These are phyloP conservation scores for Moesziomyces sp. DNA, from an alignment of 1,284 basidiomycete genomes.

Conservation along the genomic window DNA sequence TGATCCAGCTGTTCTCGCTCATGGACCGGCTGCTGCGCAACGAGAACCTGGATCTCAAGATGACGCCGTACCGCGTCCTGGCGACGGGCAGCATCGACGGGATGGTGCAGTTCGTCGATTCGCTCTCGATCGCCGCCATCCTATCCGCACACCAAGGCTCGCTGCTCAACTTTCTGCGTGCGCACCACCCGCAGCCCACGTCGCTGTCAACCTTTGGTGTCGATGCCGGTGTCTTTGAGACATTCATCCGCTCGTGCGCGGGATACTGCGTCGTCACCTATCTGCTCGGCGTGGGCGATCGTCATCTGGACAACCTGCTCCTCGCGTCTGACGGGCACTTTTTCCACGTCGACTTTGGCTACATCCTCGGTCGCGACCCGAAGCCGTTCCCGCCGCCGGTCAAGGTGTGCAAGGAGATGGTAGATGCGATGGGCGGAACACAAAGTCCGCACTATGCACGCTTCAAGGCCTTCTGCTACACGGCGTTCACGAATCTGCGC, in stretches of 20 bases:
- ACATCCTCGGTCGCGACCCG: conserved; percentile 96
- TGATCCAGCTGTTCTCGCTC: conserved; percentile 94
- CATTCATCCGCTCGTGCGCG: conserved; percentile 95
- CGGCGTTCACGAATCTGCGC: conserved; percentile 91
- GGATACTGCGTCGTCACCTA: conserved; percentile 99
- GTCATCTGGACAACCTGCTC: conserved; percentile 95
- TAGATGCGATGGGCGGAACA: conserved; percentile 94
- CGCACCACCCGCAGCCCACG: conserved; percentile 87
- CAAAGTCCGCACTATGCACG: conserved; percentile 82
- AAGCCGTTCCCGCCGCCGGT: conserved; percentile 98
- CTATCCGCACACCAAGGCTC: conserved; percentile 79
- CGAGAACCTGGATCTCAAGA: conserved; percentile 92
- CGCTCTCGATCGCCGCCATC: conserved; percentile 92
- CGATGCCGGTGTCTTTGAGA: conserved; percentile 90
- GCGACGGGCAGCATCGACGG: conserved; percentile 92
- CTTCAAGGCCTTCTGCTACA: conserved; percentile 96
- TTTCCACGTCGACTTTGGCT: conserved; percentile 90
- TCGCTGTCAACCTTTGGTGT: conserved; percentile 92
- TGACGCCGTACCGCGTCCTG: conserved; percentile 92
- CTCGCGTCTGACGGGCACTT: conserved; percentile 86
- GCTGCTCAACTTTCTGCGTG: conserved; percentile 85
- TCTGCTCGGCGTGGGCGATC: conserved; percentile 93
- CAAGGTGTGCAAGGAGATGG: conserved; percentile 99
- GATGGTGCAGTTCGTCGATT: conserved; percentile 95
- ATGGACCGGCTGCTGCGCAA: conserved; percentile 94